Percentiles rank a stretch among this genome's conserved stretches.
Evolutionary conservation across 2,329 filamentous ascomycete species (phyloP).

Genomic region (Aspergillus amoenus): DNA sequence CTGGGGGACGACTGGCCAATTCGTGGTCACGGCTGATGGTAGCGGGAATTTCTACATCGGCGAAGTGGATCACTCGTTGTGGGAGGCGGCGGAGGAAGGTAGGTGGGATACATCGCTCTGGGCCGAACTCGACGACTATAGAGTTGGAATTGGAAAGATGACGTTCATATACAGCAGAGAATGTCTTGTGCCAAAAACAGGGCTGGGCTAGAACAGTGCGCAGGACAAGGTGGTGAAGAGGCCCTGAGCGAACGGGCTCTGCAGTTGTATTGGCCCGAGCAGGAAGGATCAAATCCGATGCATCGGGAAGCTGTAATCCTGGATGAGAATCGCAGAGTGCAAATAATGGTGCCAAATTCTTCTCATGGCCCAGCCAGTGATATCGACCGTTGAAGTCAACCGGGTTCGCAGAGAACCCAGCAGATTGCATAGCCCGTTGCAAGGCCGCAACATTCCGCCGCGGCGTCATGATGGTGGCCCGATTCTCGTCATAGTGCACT

Average conservation of each 20-base stretch:
- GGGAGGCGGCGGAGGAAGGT: conserved; percentile 11
- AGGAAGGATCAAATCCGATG: conserved; percentile 1
- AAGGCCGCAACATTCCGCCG: conserved; percentile 4
- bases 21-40: conserved; percentile 2
- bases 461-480: conserved; percentile 18
- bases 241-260: background rate
- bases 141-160: conserved; percentile 5
- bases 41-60: conserved; percentile 8
- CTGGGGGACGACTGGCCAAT: background rate
- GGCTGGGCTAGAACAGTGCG: conserved; percentile 12
- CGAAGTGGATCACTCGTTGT: conserved; percentile 15
- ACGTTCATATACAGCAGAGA: conserved; percentile 7
- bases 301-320: conserved; percentile 14
- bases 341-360: conserved; percentile 1
- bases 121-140: conserved; percentile 18
- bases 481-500: conserved; percentile 17
- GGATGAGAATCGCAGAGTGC: conserved; percentile 10
- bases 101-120: conserved; percentile 19
- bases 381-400: conserved; percentile 21
- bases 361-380: conserved; percentile 17
- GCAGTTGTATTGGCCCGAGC: conserved; percentile 6
- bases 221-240: conserved; percentile 13
- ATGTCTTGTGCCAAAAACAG: conserved; percentile 18
- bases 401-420: conserved; percentile 11
- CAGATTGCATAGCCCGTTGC: conserved; percentile 11